Conservation (phyloP, 192 early-diverging fungal species). For the Linnemannia elongata region DNA sequence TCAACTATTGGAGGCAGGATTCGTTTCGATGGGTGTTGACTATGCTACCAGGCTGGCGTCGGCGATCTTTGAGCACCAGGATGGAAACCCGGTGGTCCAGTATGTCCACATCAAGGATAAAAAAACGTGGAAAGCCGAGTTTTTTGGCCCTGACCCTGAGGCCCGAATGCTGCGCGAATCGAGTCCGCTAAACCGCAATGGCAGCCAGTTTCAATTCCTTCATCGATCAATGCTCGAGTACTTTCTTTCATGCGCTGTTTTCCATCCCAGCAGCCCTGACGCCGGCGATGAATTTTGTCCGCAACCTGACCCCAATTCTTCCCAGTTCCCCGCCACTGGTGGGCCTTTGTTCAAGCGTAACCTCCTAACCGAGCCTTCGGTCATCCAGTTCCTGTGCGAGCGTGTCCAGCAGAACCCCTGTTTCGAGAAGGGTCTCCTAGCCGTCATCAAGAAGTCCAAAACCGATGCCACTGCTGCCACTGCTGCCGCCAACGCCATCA, state of each 20-base stretch:
- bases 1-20: background rate
- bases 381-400: background rate
- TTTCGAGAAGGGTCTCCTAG: background rate
- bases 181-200: background rate
- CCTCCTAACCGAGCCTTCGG: background rate
- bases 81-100: background rate
- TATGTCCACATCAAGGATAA: background rate
- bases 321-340: too few species aligned
- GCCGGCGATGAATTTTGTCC: background rate
- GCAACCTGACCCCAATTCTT: too few species aligned
- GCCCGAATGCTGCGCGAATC: background rate
- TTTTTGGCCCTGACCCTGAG: background rate
- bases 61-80: background rate
- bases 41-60: background rate
- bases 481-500: background rate
- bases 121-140: background rate
- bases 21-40: background rate
- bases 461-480: background rate
- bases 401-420: background rate
- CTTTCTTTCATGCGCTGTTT: background rate
- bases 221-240: background rate
- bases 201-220: background rate
- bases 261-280: background rate
- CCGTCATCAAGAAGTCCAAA: background rate
- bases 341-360: background rate